Base-by-base conservation (phyloP, 805 yeast species). In the Zygoascus bituminiphila region DNA sequence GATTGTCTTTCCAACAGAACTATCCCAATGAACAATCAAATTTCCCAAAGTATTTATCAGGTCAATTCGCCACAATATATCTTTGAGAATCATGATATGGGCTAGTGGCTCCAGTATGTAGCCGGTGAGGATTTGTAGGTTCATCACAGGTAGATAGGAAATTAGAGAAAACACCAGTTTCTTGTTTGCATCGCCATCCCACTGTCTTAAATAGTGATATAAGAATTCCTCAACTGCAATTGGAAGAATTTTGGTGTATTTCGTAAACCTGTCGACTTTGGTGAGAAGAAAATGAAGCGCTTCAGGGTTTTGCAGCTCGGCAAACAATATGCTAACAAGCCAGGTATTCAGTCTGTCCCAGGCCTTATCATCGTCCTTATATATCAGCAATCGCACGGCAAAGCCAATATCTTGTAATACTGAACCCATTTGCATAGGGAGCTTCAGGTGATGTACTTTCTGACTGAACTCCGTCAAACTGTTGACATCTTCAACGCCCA, bases 341-440 rank as follows among this genome's bases (percentile, higher is more conserved):
- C 55, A 56, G 41, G 26, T 46, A 36, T 53, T 53, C 12, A 54
- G 49, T 19, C 59, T 35, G 15, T 42, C 51, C 56, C 56, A 53
- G 2, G 45, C 46, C 8, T 44, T 24, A 17, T 40, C 51, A 39
- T 43, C 46, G n/a, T 49, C 54, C 46, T 44, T 44, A 44, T 51
- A 55, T 14, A 41, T 26, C 44, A 52, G 39, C 14, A 54, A 47
- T n/a, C 46, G 37, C 4, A 47, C 26, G 12, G 50, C 45, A 44
- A 49, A 33, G 1, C 50, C 51, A n/a, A 47, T 35, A 8, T 43
- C 51, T 12, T 46, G 48, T 15, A 55, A 45, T 6, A 47, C 53
- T 10, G 56, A 44, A n/a, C 49, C 56, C 45, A 56, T 47, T 40
- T 55, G 60, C 29, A 42, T 29, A 6, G 60, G 60, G 26, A 55